Evolutionary conservation across 2,329 filamentous ascomycete species (phyloP), one percentile per base, ranked within the genome.

Genomic region (Pyrenophora graminea): DNA sequence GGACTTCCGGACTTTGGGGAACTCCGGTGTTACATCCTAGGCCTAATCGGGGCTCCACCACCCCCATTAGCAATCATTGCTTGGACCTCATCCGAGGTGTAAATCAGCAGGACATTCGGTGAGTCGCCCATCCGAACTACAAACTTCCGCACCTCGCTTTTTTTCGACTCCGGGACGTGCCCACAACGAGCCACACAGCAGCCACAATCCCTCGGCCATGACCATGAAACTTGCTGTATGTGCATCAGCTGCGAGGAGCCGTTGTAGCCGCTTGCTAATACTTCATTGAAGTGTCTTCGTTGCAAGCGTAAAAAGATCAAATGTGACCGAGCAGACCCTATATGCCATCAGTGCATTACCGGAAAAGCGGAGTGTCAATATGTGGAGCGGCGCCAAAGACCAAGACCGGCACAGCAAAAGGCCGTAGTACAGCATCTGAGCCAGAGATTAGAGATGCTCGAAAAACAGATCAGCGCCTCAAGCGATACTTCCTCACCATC

Each of bases 241-340:
- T 48, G 32, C 36, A 27, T 33, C n/a, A 31, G 17, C 37, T 32
- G 19, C 42, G 37, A 31, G 19, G n/a, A 18, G 23, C 6, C 12
- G 6, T n/a, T 4, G 39, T 15, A 18, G n/a, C 15, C 10, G 27
- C 23, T 21, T 30, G 41, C 50, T 53, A 33, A 53, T 13, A 8
- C 15, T 12, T 7, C n/a, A 31, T 9, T 19, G 25, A 43, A 63
- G 61, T 63, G 61, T 33, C 37, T 61, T 25, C 46, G 61, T 33
- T 64, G 61, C 42, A 64, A 59, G 48, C 51, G 48, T 23, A 64
- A 63, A 36, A 63, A 69, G 63, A 61, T 67, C 30, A 69, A 68
- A 54, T 69, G 66, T 33, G 62, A 69, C 30, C 67, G 58, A 53
- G 55, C 17, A 15, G 54, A 64, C 10, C 61, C 61, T 8, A 48